Base-by-base conservation (phyloP, 495 filamentous ascomycete genomes). In the Hypomontagnella monticulosa region DNA sequence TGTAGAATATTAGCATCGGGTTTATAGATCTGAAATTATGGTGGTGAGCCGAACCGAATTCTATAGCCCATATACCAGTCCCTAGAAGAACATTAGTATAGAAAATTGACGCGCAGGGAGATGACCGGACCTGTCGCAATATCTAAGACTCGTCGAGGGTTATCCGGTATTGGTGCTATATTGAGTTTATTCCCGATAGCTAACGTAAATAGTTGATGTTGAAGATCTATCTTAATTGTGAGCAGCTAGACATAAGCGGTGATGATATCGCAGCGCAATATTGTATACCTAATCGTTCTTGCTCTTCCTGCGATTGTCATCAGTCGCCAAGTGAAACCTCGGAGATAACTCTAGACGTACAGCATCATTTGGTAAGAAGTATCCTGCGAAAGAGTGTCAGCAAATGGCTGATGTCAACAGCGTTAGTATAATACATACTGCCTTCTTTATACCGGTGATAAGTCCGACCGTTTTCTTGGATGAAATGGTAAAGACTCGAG, bases 1-100 rank as follows among this genome's bases (percentile, higher is more conserved):
- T 77, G 20, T 15, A 27, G 38, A 32, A 34, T 12, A 44, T 61
- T 54, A 61, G 57, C n/a, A 6, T 27, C 23, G 23, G 40, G 56
- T 61, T 9, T 10, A 19, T n/a, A 10, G 0, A 11, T 8, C 15
- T 4, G 32, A 11, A 40, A 3, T 5, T 32, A 53, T 41, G 23
- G 15, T 12, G 44, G 19, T 10, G 18, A 10, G 11, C 14, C 73
- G 18, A 63, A 74, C 75, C 74, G 44, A 73, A 79, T 12, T 79
- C 77, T 54, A 79, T 78, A 15, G 77, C 76, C 77, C 77, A 78
- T 61, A 79, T 77, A n/a, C 77, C 77, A 15, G 77, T 79, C 7
- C 76, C 75, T 77, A 50, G 12, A 1, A 53, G 15, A 2, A 4
- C 38, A 27, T 72, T 38, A 74, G 60, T 42, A 48, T 23, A 0